Evolutionary conservation across 2,329 filamentous ascomycete species (phyloP).

Genomic region (Alternaria burnsii): DNA sequence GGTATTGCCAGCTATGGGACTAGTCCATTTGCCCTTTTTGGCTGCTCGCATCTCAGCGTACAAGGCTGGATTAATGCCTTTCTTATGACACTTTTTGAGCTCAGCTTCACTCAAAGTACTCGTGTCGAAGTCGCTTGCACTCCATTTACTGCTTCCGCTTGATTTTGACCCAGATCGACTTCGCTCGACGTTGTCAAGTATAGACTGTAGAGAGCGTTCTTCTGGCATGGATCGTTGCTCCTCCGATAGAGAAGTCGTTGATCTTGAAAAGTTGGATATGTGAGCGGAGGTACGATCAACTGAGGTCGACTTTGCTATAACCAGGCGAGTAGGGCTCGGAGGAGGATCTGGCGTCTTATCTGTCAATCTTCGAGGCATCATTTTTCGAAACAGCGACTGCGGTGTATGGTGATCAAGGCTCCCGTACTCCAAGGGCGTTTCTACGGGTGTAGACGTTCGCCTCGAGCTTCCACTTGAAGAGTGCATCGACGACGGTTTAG

Average conservation of each 20-base stretch:
- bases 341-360: constrained; percentile 23
- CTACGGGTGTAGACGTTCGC: constrained; percentile 19
- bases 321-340: constrained; percentile 24
- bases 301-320: constrained; percentile 46
- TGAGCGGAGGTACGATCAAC: constrained; percentile 47
- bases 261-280: constrained; percentile 33
- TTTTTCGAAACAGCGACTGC: constrained; percentile 32
- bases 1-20: constrained; percentile 47
- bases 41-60: constrained; percentile 60
- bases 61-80: constrained; percentile 58
- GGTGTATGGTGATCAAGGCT: constrained; percentile 26
- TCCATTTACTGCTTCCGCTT: constrained; percentile 47
- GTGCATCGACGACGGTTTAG: constrained; percentile 14
- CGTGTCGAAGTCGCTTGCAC: constrained; percentile 51
- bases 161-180: constrained; percentile 27
- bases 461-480: constrained; percentile 22
- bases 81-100: constrained; percentile 56
- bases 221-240: constrained; percentile 14
- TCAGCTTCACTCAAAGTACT: constrained; percentile 52
- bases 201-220: constrained; percentile 17
- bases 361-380: constrained; percentile 24
- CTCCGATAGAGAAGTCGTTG: constrained; percentile 31
- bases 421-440: constrained; percentile 19
- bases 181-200: constrained; percentile 17
- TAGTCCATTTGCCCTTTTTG: constrained; percentile 51